Percentiles rank a stretch among this genome's conserved stretches.
These are phyloP conservation scores for Yueomyces sp. DNA, from an alignment of 1,139 yeast species.

Conservation along the genomic window DNA sequence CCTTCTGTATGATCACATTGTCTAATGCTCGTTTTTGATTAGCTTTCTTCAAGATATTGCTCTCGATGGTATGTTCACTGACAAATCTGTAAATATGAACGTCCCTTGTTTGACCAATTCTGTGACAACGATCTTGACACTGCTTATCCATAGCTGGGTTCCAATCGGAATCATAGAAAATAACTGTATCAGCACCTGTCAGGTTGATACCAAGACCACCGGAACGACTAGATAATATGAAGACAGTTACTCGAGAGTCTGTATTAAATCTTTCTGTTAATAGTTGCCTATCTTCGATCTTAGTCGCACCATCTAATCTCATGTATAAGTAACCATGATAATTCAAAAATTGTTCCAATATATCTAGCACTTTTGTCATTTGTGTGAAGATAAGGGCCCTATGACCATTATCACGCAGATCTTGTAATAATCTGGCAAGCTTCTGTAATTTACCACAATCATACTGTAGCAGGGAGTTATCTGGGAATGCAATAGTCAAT, in stretches of 20 bases:
- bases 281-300: conserved; percentile 90
- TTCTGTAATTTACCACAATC: conserved; percentile 96
- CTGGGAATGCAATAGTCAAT: conserved; percentile 90
- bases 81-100: conserved; percentile 95
- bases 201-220: conserved; percentile 97
- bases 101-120: conserved; percentile 96
- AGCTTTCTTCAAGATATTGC: conserved; percentile 86
- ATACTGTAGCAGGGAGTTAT: conserved; percentile 77
- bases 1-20: conserved; percentile 93
- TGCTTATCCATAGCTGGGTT: conserved; percentile 99
- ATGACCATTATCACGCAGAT: conserved; percentile 75
- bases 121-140: conserved; percentile 97
- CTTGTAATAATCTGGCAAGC: conserved; percentile 61
- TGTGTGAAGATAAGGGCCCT: conserved; percentile 93
- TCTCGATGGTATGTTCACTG: conserved; percentile 91
- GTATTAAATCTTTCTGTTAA: conserved; percentile 86
- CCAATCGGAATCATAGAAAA: conserved; percentile 99
- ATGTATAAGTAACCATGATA: conserved; percentile 89
- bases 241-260: conserved; percentile 78
- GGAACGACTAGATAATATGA: conserved; percentile 86
- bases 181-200: conserved; percentile 98
- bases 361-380: conserved; percentile 93
- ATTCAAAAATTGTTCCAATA: conserved; percentile 84
- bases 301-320: conserved; percentile 96
- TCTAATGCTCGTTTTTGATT: conserved; percentile 92